phyloP scores from a whole-genome alignment of 148 eudicot species.

The Chenopodium formosanum region DNA sequence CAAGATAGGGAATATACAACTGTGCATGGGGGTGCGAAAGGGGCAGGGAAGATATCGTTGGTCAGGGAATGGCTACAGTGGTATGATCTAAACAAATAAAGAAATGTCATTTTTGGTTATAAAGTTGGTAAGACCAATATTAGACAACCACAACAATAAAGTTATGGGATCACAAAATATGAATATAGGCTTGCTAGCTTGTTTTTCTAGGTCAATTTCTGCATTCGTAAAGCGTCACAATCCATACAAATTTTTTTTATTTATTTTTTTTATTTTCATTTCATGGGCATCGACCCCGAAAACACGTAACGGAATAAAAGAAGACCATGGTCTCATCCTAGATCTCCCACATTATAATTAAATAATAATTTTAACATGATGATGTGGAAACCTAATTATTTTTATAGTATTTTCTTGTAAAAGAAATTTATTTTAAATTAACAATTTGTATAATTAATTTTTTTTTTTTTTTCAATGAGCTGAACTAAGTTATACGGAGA shows the following conservation, averaged over 20 bases:
- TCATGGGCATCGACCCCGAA: conserved; percentile 1
- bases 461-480: too few relatives aligned
- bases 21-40: conserved; percentile 9
- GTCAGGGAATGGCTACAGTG: conserved; percentile 38
- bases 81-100: neutral
- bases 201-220: conserved; percentile 5
- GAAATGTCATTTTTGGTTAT: neutral
- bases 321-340: conserved; percentile 16
- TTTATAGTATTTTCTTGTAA: too few relatives aligned
- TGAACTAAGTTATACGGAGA: too few relatives aligned
- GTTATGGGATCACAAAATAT: conserved; percentile 9
- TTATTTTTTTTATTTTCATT: neutral
- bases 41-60: conserved; percentile 20
- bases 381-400: too few relatives aligned
- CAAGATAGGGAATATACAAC: neutral
- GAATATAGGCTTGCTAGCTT: neutral
- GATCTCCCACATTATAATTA: neutral
- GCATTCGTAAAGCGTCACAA: conserved; percentile 2
- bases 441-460: too few relatives aligned
- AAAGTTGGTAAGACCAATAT: conserved; percentile 13
- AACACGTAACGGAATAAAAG: conserved; percentile 13
- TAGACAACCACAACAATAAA: conserved; percentile 17
- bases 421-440: too few relatives aligned
- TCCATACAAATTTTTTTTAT: neutral
- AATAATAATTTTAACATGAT: too few relatives aligned